Conservation (phyloP, 768 basidiomycete genomes). For the Goffeauzyma gilvescens region DNA sequence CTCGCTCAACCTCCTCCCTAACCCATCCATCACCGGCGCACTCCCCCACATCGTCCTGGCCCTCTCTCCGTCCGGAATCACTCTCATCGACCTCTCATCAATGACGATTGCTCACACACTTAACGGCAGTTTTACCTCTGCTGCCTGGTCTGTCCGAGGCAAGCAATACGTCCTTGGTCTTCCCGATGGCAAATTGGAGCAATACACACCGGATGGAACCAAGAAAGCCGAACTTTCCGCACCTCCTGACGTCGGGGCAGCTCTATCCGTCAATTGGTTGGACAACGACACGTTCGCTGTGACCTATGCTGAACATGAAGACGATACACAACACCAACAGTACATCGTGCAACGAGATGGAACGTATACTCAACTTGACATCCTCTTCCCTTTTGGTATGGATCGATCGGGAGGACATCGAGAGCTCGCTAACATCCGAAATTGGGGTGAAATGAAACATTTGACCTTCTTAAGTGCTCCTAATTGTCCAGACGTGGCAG, state of each 20-base stretch:
- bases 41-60: constrained; percentile 8
- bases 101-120: neutral
- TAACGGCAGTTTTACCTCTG: constrained; percentile 15
- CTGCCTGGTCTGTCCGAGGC: constrained; percentile 35
- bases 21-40: constrained; percentile 15
- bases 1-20: constrained; percentile 24
- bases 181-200: constrained; percentile 22
- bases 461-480: constrained; percentile 28
- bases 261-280: constrained; percentile 32
- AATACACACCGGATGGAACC: constrained; percentile 33
- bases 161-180: constrained; percentile 34
- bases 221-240: constrained; percentile 27
- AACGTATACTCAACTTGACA: no score
- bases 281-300: constrained; percentile 35
- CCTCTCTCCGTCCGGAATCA: constrained; percentile 8
- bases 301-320: constrained; percentile 19
- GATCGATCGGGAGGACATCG: constrained; percentile 21
- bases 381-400: constrained; percentile 28
- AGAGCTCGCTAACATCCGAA: constrained; percentile 19
- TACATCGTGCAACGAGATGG: constrained; percentile 29
- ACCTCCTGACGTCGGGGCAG: constrained; percentile 15
- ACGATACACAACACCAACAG: constrained; percentile 21
- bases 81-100: constrained; percentile 19
- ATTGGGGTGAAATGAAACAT: constrained; percentile 31
- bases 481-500: constrained; percentile 29